These are phyloP conservation scores for Iris macrosiphon DNA, from an alignment of 106 monocot species.

Conservation along the genomic window DNA sequence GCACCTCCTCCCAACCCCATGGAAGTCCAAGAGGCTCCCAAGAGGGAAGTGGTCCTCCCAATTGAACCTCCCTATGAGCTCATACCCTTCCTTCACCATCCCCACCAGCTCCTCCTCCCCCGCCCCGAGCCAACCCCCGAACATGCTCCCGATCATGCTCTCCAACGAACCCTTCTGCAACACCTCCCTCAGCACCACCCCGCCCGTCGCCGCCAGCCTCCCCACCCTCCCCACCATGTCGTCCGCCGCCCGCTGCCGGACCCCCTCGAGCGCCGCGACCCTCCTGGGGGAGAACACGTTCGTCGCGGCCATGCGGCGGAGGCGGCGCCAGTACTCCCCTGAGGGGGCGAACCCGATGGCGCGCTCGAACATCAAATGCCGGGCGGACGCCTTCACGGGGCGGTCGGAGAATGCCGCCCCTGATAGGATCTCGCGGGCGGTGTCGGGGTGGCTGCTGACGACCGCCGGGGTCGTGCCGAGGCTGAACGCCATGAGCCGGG, in stretches of 20 bases:
- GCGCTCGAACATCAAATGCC: slow-evolving; percentile 54
- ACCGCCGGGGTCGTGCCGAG: slow-evolving; percentile 41
- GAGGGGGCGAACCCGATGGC: slow-evolving; percentile 70
- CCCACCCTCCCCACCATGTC: slow-evolving; percentile 18
- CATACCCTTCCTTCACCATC: slow-evolving; percentile 51
- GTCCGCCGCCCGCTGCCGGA: slow-evolving; percentile 15
- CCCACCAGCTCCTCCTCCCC: slow-evolving; percentile 16
- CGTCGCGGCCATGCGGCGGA: slow-evolving; percentile 34
- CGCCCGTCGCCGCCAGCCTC: slow-evolving; percentile 22
- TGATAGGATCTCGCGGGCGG: slow-evolving; percentile 50
- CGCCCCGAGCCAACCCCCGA: slow-evolving; percentile 19
- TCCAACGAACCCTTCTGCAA: slow-evolving; percentile 43
- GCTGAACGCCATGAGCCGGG: slow-evolving; percentile 49
- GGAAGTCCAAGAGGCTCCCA: slow-evolving; percentile 21
- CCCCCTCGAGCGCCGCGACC: slow-evolving; percentile 18
- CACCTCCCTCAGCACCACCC: slow-evolving; percentile 33
- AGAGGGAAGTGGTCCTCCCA: slow-evolving; percentile 41
- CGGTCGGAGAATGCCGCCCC: slow-evolving; percentile 45
- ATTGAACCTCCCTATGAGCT: slow-evolving; percentile 40
- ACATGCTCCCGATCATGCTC: slow-evolving; percentile 37
- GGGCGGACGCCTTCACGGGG: slow-evolving; percentile 34
- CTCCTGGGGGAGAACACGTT: slow-evolving; percentile 49
- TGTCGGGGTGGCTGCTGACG: slow-evolving; percentile 44
- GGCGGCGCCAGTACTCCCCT: slow-evolving; percentile 56
- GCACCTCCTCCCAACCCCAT: slow-evolving; percentile 33